Evolutionary conservation across 495 filamentous ascomycete species (phyloP), one percentile per base, ranked within the genome.

Genomic region (Aspergillus egyptiacus): DNA sequence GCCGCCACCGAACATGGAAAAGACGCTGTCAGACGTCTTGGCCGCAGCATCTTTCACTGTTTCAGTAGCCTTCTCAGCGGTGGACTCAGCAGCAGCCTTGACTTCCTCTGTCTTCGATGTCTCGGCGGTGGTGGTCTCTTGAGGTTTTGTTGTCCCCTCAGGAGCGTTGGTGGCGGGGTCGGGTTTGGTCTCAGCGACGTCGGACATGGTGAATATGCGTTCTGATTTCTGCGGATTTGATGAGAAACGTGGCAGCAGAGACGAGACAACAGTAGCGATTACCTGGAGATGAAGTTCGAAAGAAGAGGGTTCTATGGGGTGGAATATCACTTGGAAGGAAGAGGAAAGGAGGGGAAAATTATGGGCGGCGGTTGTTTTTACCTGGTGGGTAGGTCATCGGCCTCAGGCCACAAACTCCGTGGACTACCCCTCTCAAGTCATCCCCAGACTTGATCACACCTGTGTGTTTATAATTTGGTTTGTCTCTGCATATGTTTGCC

Each of bases 1-100:
- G 14, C 84, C 84, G 46, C 91, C 91, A 51, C 93, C 93, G 66
- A 98, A 98, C 93, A 98, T 98, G 64, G 85, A 86, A 75, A 96
- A 98, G 43, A 98, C 84, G 61, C 71, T 84, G 59, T 82, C 83
- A 58, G 82, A 78, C 25, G 83, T 79, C 52, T 79, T 80, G 22
- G 72, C 54, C 20, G 75, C 76, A 24, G 77, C 69, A 25, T 68
- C 68, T 44, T 76, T 68, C 41, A 70, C 72, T 35, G 72, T 65
- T 30, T 72, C 65, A 37, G 62, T 56, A 17, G 60, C 70, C 33
- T 71, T 65, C 33, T 72, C 65, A 32, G 61, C 57, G 13, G 59
- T 69, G 35, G 66, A 56, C 45, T 70, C 68, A 19, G 65, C 69
- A 19, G 68, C 53, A 38, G 73, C 57, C 59, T 66, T 66, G 36